Evolutionary conservation across 768 basidiomycete species (phyloP), one percentile per base, ranked within the genome.

Genomic region (Amyloporia xantha): DNA sequence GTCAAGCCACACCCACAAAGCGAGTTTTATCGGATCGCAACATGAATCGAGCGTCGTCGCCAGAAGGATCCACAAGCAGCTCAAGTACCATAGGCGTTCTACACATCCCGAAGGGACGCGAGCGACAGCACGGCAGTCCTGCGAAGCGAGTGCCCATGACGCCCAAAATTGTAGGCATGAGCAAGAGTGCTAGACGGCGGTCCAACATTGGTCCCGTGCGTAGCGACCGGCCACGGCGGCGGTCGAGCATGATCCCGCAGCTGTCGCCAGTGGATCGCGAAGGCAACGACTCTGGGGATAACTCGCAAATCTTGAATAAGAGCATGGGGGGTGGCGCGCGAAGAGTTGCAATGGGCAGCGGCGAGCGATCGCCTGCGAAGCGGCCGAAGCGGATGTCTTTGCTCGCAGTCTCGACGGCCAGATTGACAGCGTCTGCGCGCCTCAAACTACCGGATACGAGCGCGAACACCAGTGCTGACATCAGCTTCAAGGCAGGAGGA

Each of bases 221-320:
- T 28, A 74, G 69, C 51, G 90, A 91, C 63, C 87, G 86, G 63
- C 67, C 68, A 12, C 71, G 87, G 51, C 72, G 90, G 50, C 75
- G 89, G 49, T 90, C 89, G 33, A 92, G 90, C 59, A 66, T 89
- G 71, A 86, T 91, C 52, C 84, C 84, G n/a, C 78, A 80, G 53
- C 73, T 79, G 42, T 75, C 79, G 13, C 71, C 75, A n/a, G 67
- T 62, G 37, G 62, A 60, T 21, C 68, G 64, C 27, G 76, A 76
- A 21, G 59, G 60, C 5, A 49, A 54, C 30, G 43, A 62, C 53
- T 58, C 70, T 51, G 62, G 56, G 28, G 67, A 48, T 45, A 44
- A 44, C 36, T 48, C 52, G 28, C 43, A 49, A 7, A 44, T 49
- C 17, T 19, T 51, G 9, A 52, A 43, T 12, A 57, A 52, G 51